Evolutionary conservation across 345 rosid genomes (phyloP).

Genomic region (Eucalyptus regnans): DNA sequence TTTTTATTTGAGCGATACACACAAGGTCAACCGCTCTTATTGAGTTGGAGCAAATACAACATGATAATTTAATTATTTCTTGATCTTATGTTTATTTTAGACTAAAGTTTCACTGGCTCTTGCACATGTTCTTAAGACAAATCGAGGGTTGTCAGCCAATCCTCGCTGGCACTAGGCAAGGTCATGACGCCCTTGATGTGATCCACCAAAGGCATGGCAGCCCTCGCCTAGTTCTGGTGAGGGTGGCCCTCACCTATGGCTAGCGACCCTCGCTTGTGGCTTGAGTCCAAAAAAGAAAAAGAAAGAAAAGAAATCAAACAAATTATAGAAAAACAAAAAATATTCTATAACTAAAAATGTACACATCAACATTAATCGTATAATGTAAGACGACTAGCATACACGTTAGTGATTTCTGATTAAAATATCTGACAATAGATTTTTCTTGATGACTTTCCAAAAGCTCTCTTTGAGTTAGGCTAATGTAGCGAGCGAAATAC

Average conservation of each 20-base stretch:
- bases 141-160: not conserved
- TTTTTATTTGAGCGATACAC: too few relatives aligned
- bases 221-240: not conserved
- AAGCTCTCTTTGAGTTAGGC: not conserved
- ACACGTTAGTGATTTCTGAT: rapidly evolving
- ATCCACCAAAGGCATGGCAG: not conserved
- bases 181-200: not conserved
- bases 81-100: not conserved
- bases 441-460: not conserved
- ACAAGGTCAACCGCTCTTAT: not conserved
- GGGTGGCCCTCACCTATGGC: not conserved
- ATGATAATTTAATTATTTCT: not conserved
- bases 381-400: rapidly evolving
- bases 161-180: rapidly evolving
- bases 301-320: not conserved
- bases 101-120: not conserved
- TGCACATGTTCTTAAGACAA: not conserved
- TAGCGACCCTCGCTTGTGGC: rapidly evolving
- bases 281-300: not conserved
- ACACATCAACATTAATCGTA: rapidly evolving
- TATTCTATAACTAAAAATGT: not conserved
- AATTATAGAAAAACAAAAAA: not conserved
- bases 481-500: not conserved
- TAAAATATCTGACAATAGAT: not conserved
- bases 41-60: not conserved